Base-by-base conservation (phyloP, 2,329 filamentous ascomycete genomes). In the Zelopaecilomyces penicillatus region DNA sequence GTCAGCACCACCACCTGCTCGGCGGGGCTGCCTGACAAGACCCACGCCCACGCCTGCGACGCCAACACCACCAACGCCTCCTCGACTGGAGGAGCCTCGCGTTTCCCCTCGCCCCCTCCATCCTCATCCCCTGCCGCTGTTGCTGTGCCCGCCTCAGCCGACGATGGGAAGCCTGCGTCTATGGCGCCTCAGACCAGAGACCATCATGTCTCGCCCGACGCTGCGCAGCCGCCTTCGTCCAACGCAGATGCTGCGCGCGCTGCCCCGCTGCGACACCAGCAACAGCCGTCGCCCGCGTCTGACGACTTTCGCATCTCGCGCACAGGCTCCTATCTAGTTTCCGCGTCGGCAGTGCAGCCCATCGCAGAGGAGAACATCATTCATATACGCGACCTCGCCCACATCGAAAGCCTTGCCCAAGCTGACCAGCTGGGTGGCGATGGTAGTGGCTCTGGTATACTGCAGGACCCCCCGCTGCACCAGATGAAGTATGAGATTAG, bases 401-500 rank as follows among this genome's bases (percentile, higher is more conserved):
- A 98, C 60, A 91, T 98, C 50, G 87, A 93, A 61, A 88, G 80
- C 60, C 84, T 98, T 51, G 89, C 88, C 28, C 82, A 76, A 51
- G 84, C 91, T 51, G 87, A 95, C 52, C 70, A 83, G 47, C 72
- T 83, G 59, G 80, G 70, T 27, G 67, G 67, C 10, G 39, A 38
- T 12, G 38, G 32, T 6, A 30, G 7, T 12, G 67, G 66, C 2
- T 54, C 74, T 52, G 68, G 75, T 55, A 70, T 69, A 45, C 64
- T 72, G 45, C 73, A 71, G 51, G 75, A 71, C 48, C 67, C 70
- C 9, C 72, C 70, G 31, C 62, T 72, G 33, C 74, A 75, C 54
- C 73, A 73, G 51, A 76, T 75, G 66, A 80, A 80, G 61, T 98
- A 95, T 63, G 93, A 97, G 65, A 96, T 98, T 56, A 96, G 90